These are phyloP conservation scores for Monosporozyma yasuniensis DNA, from an alignment of 805 yeast genomes.

Conservation along the genomic window DNA sequence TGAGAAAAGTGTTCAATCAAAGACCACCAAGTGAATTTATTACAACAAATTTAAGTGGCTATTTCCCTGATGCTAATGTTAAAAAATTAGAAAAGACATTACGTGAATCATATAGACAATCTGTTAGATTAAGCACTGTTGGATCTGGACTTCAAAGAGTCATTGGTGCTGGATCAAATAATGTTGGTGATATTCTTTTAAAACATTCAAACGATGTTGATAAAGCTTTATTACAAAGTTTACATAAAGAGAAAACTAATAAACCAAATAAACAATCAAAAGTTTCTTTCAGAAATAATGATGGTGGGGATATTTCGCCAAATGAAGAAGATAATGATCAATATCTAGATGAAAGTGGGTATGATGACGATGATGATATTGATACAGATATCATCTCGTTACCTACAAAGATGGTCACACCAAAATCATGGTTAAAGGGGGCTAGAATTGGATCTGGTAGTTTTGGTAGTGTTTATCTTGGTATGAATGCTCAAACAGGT, in stretches of 20 bases:
- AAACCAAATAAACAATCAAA: neutral
- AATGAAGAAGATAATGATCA: neutral
- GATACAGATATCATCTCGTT: conserved; percentile 33
- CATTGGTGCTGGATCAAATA: conserved; percentile 35
- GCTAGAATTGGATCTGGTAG: conserved; percentile 91
- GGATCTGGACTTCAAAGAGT: conserved; percentile 11
- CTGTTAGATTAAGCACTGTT: conserved; percentile 41
- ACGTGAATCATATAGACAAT: conserved; percentile 73
- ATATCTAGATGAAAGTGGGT: neutral
- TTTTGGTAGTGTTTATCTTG: conserved; percentile 87
- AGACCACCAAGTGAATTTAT: conserved; percentile 91
- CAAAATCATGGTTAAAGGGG: conserved; percentile 85
- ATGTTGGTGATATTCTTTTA: conserved; percentile 57
- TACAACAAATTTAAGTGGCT: conserved; percentile 79
- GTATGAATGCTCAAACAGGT: conserved; percentile 86
- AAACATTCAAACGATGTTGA: conserved; percentile 50
- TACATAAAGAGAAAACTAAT: conserved; percentile 11
- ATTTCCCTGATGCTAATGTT: conserved; percentile 77
- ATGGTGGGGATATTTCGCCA: neutral
- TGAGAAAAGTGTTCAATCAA: conserved; percentile 58
- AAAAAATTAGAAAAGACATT: conserved; percentile 69
- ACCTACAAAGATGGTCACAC: conserved; percentile 39
- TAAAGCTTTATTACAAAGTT: conserved; percentile 32
- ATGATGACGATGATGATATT: conserved; percentile 15
- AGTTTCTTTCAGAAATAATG: neutral